phyloP scores from a whole-genome alignment of 1,284 basidiomycete species.

The Cryptococcus sp. region DNA sequence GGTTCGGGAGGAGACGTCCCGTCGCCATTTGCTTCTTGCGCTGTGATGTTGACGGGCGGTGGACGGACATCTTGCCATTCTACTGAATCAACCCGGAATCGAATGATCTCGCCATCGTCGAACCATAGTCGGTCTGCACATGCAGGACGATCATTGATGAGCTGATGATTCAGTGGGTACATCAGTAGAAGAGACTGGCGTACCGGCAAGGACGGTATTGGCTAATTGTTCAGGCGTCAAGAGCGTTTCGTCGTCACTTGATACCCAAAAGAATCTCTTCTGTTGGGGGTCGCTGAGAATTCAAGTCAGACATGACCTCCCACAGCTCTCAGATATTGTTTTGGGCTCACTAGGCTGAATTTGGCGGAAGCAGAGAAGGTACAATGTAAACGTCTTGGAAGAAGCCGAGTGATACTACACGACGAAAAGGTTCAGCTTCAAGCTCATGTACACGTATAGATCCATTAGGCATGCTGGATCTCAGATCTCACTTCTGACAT shows the following conservation, averaged over 20 bases:
- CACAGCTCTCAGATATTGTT: neutral
- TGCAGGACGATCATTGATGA: neutral
- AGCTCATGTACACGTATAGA: neutral
- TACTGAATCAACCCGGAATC: conserved; percentile 82
- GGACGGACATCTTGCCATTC: conserved; percentile 91
- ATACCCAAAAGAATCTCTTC: conserved; percentile 79
- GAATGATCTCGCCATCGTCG: conserved; percentile 77
- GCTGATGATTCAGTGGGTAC: neutral
- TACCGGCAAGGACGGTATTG: conserved; percentile 52
- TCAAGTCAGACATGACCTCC: conserved; percentile 4
- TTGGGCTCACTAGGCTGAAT: conserved; percentile 32
- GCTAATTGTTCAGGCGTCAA: conserved; percentile 64
- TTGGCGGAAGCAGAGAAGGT: conserved; percentile 65
- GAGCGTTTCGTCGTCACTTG: conserved; percentile 59
- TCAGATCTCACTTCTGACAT: conserved; percentile 68
- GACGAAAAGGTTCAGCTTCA: too few species aligned
- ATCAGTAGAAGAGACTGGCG: conserved; percentile 2
- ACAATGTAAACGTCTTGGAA: conserved; percentile 90
- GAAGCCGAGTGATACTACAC: conserved; percentile 80
- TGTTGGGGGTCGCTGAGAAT: conserved; percentile 71
- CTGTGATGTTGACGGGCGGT: conserved; percentile 59
- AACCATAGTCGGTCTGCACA: conserved; percentile 76
- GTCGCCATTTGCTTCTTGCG: conserved; percentile 26
- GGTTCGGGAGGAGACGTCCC: conserved; percentile 59
- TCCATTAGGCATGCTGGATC: neutral